Percentiles rank a stretch among this genome's conserved stretches.
These are phyloP conservation scores for Alectoria sarmentosa DNA, from an alignment of 495 filamentous ascomycete genomes.

Conservation along the genomic window DNA sequence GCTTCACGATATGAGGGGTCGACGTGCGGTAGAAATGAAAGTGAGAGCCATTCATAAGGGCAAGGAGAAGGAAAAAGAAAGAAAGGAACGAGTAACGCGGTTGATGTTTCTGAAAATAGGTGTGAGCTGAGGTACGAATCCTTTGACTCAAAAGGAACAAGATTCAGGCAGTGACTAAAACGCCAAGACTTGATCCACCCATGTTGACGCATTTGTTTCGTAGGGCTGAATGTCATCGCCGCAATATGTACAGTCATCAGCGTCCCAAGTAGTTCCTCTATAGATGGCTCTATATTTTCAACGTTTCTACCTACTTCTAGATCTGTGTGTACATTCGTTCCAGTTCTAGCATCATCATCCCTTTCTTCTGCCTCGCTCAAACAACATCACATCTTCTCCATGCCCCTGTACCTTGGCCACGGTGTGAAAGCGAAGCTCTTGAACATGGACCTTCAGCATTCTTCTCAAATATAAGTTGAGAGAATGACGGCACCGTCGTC, in stretches of 20 bases:
- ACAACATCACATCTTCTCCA: not conserved
- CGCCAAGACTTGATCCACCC: conserved; percentile 10
- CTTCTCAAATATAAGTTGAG: not conserved
- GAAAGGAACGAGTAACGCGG: not conserved
- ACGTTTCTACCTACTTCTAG: too few relatives aligned
- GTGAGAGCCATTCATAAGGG: not conserved
- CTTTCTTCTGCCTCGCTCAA: not conserved
- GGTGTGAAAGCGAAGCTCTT: not conserved
- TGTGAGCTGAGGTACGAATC: not conserved
- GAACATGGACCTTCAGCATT: conserved; percentile 2
- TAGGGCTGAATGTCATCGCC: conserved; percentile 1
- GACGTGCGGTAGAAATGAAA: conserved; percentile 2
- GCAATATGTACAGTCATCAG: too few relatives aligned
- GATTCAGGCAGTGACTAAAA: conserved; percentile 4
- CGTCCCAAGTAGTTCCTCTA: too few relatives aligned
- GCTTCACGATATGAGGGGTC: not conserved
- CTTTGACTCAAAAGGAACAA: not conserved
- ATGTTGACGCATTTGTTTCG: not conserved
- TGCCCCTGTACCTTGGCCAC: not conserved
- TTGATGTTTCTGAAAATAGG: conserved; percentile 9
- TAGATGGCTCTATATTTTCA: too few relatives aligned
- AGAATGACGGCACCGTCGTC: conserved; percentile 30
- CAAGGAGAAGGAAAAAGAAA: not conserved
- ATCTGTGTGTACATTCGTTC: not conserved
- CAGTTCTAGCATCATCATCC: not conserved